Base-by-base conservation (phyloP, 441 rosid genomes). In the Flueggea neowawraea region DNA sequence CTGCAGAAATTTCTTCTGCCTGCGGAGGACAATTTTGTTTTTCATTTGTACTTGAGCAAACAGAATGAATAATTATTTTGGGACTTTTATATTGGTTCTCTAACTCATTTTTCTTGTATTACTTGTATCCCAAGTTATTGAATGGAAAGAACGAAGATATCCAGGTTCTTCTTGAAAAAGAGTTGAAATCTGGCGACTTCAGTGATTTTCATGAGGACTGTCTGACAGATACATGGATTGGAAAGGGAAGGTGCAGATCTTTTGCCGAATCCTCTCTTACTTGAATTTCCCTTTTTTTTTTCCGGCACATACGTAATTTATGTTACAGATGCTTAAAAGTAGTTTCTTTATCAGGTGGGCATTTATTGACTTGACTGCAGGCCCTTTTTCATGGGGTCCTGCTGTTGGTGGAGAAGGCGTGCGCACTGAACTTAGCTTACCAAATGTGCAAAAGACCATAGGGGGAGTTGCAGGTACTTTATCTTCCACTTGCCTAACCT, bases 321-420 rank as follows among this genome's bases (percentile, higher is more conserved):
- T 22, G 28, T 2, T 22, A 22, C 28, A 22, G 28, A 1, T 22
- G 28, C 28, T 22, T 2, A 22, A 22, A 65, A 28, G 55, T 48
- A 31, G 49, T 17, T 44, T 73, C 64, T 70, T 68, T 76, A 41
- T 67, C 80, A 95, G 98, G 90, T 95, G 97, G 98, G 95, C 94
- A 47, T 90, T 95, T 73, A 78, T 95, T 71, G 98, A 95, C 77
- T 82, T 95, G 75, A 75, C 84, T 52, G 98, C 98, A 28, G 99
- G 98, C 58, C 98, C 97, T 70, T 95, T 95, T 77, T 79, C 98
- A 14, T 95, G 97, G 99, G 99, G 99, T 62, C 98, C 99, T 63
- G 91, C 99, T 75, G 99, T 95, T 65, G 99, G 99, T 70, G 99
- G 99, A 70, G 97, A 95, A 82, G 99, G 99, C 67, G 98, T 95